phyloP scores from a whole-genome alignment of 2,329 filamentous ascomycete genomes.

The Cephalotrichum gorgonifer region DNA sequence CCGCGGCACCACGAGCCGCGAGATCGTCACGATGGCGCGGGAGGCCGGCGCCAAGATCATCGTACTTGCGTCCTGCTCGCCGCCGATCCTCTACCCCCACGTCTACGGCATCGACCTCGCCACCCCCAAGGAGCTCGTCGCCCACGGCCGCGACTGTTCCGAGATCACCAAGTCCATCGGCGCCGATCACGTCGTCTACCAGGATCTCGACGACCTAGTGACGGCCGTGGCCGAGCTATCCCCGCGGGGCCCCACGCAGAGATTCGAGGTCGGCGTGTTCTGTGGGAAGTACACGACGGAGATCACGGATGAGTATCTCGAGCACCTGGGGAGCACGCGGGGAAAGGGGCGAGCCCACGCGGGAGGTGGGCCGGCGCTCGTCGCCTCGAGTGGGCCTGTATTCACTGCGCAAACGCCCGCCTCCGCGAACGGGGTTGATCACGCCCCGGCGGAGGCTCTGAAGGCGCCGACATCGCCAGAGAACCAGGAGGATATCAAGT shows the following conservation, averaged over 20 bases:
- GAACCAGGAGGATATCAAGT: slow-evolving; percentile 2
- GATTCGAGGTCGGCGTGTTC: slow-evolving; percentile 90
- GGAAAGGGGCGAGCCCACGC: too few species aligned
- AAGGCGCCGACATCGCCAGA: not conserved
- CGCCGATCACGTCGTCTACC: slow-evolving; percentile 45
- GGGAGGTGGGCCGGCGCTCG: not conserved
- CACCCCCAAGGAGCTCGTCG: slow-evolving; percentile 27
- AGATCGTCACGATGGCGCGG: slow-evolving; percentile 54
- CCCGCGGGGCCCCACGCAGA: slow-evolving; percentile 40
- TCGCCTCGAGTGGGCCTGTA: not conserved
- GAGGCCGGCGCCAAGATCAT: slow-evolving; percentile 77
- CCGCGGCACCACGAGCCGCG: slow-evolving; percentile 67
- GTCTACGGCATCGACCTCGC: slow-evolving; percentile 49
- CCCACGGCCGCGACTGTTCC: slow-evolving; percentile 25
- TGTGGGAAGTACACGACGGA: slow-evolving; percentile 78
- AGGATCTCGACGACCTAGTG: slow-evolving; percentile 63
- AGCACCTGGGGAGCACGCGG: slow-evolving; percentile 54
- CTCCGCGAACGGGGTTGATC: too few species aligned
- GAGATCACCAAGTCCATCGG: slow-evolving; percentile 32
- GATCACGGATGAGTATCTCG: slow-evolving; percentile 71
- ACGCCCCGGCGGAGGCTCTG: not conserved
- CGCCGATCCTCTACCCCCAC: slow-evolving; percentile 75
- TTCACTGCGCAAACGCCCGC: not conserved
- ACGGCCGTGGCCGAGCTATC: slow-evolving; percentile 66
- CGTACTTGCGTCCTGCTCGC: slow-evolving; percentile 73